Evolutionary conservation across 2,329 filamentous ascomycete species (phyloP).

Genomic region (Xylaria sp.): DNA sequence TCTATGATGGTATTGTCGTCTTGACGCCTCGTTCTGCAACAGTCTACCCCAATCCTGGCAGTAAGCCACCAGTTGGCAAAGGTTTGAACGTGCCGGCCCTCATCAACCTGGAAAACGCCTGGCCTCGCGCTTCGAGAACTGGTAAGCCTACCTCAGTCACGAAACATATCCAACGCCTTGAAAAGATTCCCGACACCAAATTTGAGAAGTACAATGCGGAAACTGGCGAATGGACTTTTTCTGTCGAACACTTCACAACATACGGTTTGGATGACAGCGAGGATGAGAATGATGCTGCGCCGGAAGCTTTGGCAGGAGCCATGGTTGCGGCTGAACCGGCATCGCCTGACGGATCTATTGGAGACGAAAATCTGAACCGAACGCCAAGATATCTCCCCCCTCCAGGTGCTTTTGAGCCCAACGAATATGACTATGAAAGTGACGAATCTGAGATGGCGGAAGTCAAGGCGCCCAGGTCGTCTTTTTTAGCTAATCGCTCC

Average conservation of each 20-base stretch:
- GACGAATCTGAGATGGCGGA: constrained; percentile 62
- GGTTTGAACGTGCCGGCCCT: constrained; percentile 91
- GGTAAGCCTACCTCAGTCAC: constrained; percentile 74
- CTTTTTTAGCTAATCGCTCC: constrained; percentile 95
- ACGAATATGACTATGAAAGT: constrained; percentile 63
- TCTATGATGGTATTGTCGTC: constrained; percentile 80
- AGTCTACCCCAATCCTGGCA: constrained; percentile 80
- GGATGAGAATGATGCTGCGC: constrained; percentile 75
- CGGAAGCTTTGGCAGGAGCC: constrained; percentile 47
- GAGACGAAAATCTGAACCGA: constrained; percentile 70
- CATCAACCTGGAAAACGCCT: constrained; percentile 91
- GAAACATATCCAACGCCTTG: constrained; percentile 86
- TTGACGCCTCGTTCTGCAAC: constrained; percentile 84
- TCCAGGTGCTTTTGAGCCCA: constrained; percentile 83
- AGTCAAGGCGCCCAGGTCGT: constrained; percentile 62
- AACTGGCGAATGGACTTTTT: constrained; percentile 90
- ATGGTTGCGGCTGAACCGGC: constrained; percentile 43
- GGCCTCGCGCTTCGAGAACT: constrained; percentile 76
- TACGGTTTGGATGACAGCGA: constrained; percentile 87
- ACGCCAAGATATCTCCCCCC: constrained; percentile 63
- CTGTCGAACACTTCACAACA: constrained; percentile 95
- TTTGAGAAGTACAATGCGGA: constrained; percentile 84
- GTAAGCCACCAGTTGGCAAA: constrained; percentile 86
- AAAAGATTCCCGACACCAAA: constrained; percentile 80
- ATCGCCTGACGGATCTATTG: constrained; percentile 48